A percentile compares a stretch with the other conserved stretches of the same genome.
Evolutionary conservation across 2,329 filamentous ascomycete genomes (phyloP).

Genomic region (Monosporascus sp.): DNA sequence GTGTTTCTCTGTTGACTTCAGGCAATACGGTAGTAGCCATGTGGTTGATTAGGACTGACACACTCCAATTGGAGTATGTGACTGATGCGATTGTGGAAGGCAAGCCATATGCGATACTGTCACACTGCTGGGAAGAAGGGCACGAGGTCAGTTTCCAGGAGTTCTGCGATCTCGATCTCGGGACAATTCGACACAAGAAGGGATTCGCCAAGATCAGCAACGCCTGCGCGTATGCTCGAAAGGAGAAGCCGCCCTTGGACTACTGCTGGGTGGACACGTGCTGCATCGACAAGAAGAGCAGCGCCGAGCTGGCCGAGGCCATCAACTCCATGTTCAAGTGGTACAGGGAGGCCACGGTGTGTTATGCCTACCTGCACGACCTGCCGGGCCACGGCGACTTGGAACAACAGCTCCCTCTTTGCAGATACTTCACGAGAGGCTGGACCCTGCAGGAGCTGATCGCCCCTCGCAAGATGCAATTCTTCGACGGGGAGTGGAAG

Average conservation of each 20-base stretch:
- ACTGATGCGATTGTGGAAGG: too few relatives aligned
- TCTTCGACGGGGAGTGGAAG: constrained; percentile 12
- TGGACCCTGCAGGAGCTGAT: constrained; percentile 19
- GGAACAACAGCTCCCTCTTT: neutral
- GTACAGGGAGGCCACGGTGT: constrained; percentile 5
- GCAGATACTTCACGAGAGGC: constrained; percentile 11
- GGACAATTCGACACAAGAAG: constrained; percentile 1
- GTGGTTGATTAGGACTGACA: too few relatives aligned
- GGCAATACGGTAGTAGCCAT: too few relatives aligned
- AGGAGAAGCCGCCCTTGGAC: constrained; percentile 1
- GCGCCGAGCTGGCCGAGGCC: constrained; percentile 9
- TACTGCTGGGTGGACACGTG: constrained; percentile 12
- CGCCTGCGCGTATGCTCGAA: constrained; percentile 4
- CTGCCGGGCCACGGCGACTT: neutral
- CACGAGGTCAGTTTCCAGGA: constrained; percentile 11
- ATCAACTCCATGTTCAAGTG: constrained; percentile 10
- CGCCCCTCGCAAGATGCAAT: constrained; percentile 8
- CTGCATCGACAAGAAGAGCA: constrained; percentile 13
- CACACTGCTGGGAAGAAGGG: constrained; percentile 13
- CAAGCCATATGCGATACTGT: constrained; percentile 13
- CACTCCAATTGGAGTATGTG: too few relatives aligned
- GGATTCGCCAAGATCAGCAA: constrained; percentile 3
- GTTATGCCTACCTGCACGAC: constrained; percentile 9
- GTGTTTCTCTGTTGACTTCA: too few relatives aligned
- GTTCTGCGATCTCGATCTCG: neutral